phyloP scores from a whole-genome alignment of 331 rosid species.

The Malus hybrid region DNA sequence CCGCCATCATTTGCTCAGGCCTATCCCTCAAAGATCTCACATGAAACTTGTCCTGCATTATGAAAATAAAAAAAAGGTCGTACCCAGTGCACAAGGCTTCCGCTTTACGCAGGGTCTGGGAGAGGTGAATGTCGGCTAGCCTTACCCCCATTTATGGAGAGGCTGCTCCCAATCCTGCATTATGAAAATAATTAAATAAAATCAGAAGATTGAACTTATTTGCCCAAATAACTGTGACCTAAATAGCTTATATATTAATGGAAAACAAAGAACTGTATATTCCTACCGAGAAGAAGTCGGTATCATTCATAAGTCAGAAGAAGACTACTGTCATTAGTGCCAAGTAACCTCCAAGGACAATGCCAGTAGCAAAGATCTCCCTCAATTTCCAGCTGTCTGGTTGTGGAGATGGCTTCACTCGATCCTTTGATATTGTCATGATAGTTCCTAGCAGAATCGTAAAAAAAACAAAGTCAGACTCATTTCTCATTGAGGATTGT shows the following conservation, averaged over 20 bases:
- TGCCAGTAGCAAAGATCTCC: slow-evolving; percentile 92
- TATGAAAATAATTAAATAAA: background rate
- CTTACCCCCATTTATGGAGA: too few relatives aligned
- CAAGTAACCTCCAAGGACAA: slow-evolving; percentile 91
- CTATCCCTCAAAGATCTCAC: slow-evolving; percentile 32
- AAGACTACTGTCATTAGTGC: slow-evolving; percentile 92
- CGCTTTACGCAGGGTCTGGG: too few relatives aligned
- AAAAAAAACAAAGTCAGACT: slow-evolving; percentile 12
- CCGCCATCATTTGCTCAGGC: slow-evolving; percentile 77
- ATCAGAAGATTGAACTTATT: background rate
- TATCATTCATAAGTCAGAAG: slow-evolving; percentile 74
- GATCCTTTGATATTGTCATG: slow-evolving; percentile 95
- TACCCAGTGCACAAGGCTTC: too few relatives aligned
- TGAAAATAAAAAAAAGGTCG: too few relatives aligned
- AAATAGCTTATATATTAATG: background rate
- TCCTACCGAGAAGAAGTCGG: slow-evolving; percentile 71
- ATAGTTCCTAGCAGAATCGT: slow-evolving; percentile 59
- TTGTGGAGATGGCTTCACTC: slow-evolving; percentile 94
- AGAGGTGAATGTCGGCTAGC: too few relatives aligned
- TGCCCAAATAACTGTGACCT: background rate
- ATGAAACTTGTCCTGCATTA: slow-evolving; percentile 54
- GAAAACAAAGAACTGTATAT: background rate
- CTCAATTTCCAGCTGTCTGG: slow-evolving; percentile 96
- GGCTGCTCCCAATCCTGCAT: too few relatives aligned
- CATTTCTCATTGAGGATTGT: background rate